phyloP scores from a whole-genome alignment of 78 protist species.

The Monosiga brevicollis region DNA sequence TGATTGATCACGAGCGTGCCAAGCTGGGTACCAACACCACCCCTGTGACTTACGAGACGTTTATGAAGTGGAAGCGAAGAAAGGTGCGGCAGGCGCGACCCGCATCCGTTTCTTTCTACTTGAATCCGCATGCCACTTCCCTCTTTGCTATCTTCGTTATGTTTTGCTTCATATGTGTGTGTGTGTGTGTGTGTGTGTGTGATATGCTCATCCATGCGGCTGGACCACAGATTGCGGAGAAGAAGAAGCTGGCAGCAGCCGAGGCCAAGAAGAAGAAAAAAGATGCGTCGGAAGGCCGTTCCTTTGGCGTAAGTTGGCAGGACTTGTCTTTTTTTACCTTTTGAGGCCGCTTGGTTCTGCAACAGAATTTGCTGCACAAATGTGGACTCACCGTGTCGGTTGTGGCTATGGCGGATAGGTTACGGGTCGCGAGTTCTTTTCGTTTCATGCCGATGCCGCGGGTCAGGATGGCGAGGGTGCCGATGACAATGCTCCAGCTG shows the following conservation, averaged over 20 bases:
- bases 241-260: constrained; percentile 32
- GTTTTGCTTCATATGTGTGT: background rate
- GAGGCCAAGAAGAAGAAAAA: background rate
- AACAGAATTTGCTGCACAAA: background rate
- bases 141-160: background rate
- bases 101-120: background rate
- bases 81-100: constrained; percentile 15
- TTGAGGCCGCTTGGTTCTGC: no score
- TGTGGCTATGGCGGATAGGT: background rate
- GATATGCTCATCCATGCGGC: no score
- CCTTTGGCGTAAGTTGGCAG: background rate
- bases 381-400: background rate
- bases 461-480: constrained; percentile 58
- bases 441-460: constrained; percentile 52
- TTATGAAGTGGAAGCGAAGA: constrained; percentile 54
- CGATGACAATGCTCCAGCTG: constrained; percentile 1
- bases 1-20: constrained; percentile 35
- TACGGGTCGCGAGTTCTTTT: constrained; percentile 69
- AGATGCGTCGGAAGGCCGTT: no score
- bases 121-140: background rate
- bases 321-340: no score
- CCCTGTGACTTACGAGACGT: constrained; percentile 63
- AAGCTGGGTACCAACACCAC: constrained; percentile 15
- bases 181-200: background rate
- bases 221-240: constrained; percentile 28